A percentile compares a stretch with the other conserved stretches of the same genome.
These are phyloP conservation scores for Penicillium expansum DNA, from an alignment of 2,329 filamentous ascomycete genomes.

Conservation along the genomic window DNA sequence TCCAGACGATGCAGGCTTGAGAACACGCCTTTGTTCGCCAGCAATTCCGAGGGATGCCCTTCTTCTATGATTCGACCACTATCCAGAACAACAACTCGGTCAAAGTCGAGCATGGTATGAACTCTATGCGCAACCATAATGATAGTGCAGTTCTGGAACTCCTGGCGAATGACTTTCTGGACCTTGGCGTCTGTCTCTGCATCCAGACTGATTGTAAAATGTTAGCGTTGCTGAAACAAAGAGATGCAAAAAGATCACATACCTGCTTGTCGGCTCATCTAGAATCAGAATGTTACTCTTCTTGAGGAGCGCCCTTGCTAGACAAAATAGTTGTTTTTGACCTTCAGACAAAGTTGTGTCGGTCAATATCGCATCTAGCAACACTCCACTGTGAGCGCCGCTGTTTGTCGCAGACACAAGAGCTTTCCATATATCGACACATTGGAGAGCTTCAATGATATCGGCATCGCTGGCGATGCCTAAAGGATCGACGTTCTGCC, in stretches of 20 bases:
- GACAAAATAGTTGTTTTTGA: slow-evolving; percentile 69
- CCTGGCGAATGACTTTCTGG: slow-evolving; percentile 14
- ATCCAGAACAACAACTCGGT: slow-evolving; percentile 16
- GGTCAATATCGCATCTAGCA: slow-evolving; percentile 33
- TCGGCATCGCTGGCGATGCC: slow-evolving; percentile 12
- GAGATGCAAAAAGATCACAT: not conserved
- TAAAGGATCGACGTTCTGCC: slow-evolving; percentile 32
- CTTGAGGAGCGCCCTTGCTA: slow-evolving; percentile 62
- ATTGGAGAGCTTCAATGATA: slow-evolving; percentile 25
- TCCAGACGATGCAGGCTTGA: not conserved
- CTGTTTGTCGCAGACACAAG: slow-evolving; percentile 14
- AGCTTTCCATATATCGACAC: slow-evolving; percentile 25
- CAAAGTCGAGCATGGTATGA: slow-evolving; percentile 17
- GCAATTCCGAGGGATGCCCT: slow-evolving; percentile 6
- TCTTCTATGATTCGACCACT: slow-evolving; percentile 16
- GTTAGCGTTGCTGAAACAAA: not conserved
- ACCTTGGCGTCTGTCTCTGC: slow-evolving; percentile 15
- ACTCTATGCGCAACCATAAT: slow-evolving; percentile 21
- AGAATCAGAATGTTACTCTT: slow-evolving; percentile 20
- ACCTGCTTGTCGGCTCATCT: slow-evolving; percentile 27
- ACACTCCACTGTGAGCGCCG: not conserved
- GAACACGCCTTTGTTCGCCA: not conserved
- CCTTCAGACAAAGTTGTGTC: slow-evolving; percentile 63
- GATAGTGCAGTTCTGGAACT: slow-evolving; percentile 14
- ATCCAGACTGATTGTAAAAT: slow-evolving; percentile 7